Evolutionary conservation across 306 rosid species (phyloP).

Genomic region (Fagus sylvatica): DNA sequence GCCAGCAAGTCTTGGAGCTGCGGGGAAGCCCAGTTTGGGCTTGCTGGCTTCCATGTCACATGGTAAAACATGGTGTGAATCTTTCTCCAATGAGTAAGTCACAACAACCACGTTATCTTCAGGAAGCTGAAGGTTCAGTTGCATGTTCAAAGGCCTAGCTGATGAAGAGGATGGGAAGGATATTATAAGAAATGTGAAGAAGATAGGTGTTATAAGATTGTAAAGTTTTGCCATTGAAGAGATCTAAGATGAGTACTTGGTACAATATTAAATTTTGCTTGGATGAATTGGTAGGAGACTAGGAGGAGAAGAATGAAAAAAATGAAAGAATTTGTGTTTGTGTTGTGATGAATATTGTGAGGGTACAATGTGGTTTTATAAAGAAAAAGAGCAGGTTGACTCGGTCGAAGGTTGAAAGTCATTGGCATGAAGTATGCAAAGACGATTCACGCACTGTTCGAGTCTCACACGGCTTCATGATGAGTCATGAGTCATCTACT

Average conservation of each 20-base stretch:
- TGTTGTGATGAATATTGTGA: not conserved
- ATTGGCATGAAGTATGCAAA: too few species aligned
- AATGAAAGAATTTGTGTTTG: not conserved
- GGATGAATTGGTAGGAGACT: not conserved
- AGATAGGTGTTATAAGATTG: not conserved
- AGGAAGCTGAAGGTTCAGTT: conserved; percentile 28
- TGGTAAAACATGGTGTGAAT: not conserved
- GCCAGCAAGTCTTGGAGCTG: conserved; percentile 18
- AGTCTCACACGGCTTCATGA: too few species aligned
- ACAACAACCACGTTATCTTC: not conserved
- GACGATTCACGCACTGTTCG: too few species aligned
- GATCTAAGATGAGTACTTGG: not conserved
- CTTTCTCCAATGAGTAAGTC: conserved; percentile 1
- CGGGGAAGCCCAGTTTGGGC: not conserved
- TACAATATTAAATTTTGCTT: not conserved
- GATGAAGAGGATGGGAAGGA: conserved; percentile 12
- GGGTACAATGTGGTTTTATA: too few species aligned
- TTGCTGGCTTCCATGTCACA: conserved; percentile 15
- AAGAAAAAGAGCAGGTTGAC: too few species aligned
- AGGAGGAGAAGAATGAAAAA: not conserved
- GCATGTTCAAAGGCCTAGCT: conserved; percentile 35
- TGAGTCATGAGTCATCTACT: too few species aligned
- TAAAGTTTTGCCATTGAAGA: conserved; percentile 24
- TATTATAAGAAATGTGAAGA: conserved; percentile 16
- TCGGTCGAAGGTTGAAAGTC: too few species aligned